phyloP scores from a whole-genome alignment of 805 yeast species.

The Brettanomyces bruxellensis region DNA sequence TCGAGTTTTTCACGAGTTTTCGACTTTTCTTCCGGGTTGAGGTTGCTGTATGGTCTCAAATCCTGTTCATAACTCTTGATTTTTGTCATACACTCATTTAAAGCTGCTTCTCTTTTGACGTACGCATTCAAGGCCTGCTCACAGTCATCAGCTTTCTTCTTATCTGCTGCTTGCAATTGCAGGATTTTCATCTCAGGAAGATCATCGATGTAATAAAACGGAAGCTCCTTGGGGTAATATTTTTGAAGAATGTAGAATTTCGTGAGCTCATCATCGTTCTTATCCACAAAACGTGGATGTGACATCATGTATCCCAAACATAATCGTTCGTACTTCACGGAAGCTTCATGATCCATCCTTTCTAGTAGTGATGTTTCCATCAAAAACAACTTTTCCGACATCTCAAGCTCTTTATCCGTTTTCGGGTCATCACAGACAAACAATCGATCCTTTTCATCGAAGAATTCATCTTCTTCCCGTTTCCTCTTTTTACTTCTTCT shows the following conservation, averaged over 20 bases:
- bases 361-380: conserved; percentile 18
- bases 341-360: conserved; percentile 14
- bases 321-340: conserved; percentile 18
- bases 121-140: neutral
- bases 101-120: neutral
- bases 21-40: neutral
- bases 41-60: neutral
- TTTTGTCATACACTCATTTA: neutral
- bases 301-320: conserved; percentile 16
- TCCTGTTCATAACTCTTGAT: neutral
- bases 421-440: neutral
- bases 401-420: neutral
- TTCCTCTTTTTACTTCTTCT: neutral
- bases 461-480: neutral
- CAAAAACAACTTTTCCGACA: conserved; percentile 6
- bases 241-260: conserved; percentile 8
- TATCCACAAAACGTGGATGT: conserved; percentile 9
- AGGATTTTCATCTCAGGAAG: neutral
- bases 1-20: neutral
- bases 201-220: conserved; percentile 1
- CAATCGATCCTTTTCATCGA: neutral
- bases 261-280: conserved; percentile 10
- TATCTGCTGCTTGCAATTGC: conserved; percentile 3
- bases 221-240: conserved; percentile 10
- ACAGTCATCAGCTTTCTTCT: neutral